phyloP scores from a whole-genome alignment of 768 basidiomycete species.

The Russula earlei region DNA sequence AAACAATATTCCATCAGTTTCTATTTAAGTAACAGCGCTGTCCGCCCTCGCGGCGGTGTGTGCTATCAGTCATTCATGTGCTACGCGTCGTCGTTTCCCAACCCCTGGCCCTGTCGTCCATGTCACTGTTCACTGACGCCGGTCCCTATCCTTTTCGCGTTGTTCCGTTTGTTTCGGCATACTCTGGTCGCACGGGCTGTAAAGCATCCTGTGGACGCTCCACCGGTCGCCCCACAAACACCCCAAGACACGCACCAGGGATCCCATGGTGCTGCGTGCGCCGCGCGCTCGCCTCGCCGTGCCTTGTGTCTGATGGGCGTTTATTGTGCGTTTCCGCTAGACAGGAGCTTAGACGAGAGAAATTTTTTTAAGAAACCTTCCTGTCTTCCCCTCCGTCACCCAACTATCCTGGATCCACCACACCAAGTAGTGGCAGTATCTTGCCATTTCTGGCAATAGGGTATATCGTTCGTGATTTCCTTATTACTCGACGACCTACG shows the following conservation, averaged over 20 bases:
- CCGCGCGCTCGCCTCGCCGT: not conserved
- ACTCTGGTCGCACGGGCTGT: too few relatives aligned
- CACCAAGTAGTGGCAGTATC: too few relatives aligned
- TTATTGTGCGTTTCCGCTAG: not conserved
- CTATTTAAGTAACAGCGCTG: not conserved
- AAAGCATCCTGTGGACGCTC: too few relatives aligned
- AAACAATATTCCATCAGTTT: not conserved
- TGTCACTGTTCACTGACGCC: not conserved
- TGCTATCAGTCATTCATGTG: not conserved
- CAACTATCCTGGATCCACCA: too few relatives aligned
- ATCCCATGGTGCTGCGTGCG: not conserved
- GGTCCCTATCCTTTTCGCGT: not conserved
- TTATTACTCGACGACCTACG: too few relatives aligned
- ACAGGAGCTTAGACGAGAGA: not conserved
- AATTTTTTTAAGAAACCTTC: not conserved
- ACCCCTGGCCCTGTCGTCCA: not conserved
- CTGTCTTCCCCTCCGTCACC: too few relatives aligned
- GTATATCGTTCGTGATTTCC: too few relatives aligned
- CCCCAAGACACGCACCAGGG: too few relatives aligned
- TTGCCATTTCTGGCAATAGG: too few relatives aligned
- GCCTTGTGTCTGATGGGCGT: conserved; percentile 1
- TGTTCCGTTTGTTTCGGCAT: not conserved
- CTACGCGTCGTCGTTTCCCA: not conserved
- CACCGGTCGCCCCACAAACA: too few relatives aligned
- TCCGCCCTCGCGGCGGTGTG: not conserved